Evolutionary conservation across 352 stramenopile species (phyloP).

Genomic region (Thraustotheca clavata): DNA sequence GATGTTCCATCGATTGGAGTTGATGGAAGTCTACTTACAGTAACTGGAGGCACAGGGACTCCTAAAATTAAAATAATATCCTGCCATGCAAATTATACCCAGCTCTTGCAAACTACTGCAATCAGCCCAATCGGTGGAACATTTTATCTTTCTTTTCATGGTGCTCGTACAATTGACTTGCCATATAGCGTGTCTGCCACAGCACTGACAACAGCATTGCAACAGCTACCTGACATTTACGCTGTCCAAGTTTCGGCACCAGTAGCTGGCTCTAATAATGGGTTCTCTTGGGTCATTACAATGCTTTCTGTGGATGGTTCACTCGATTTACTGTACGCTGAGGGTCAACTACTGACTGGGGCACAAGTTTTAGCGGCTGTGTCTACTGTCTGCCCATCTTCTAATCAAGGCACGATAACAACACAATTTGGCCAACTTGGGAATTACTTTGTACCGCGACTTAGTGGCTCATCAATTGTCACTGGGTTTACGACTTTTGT

Average conservation of each 20-base stretch:
- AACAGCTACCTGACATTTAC: constrained; percentile 66
- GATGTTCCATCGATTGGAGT: constrained; percentile 46
- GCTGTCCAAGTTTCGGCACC: constrained; percentile 43
- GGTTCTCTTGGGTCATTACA: constrained; percentile 79
- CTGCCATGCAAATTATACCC: constrained; percentile 78
- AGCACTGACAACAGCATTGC: constrained; percentile 48
- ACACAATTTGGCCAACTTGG: constrained; percentile 46
- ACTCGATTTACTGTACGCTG: constrained; percentile 60
- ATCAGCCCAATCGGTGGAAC: constrained; percentile 53
- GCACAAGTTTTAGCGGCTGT: constrained; percentile 36
- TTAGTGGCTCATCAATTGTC: constrained; percentile 42
- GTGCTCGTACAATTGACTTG: constrained; percentile 62
- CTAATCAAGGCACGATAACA: constrained; percentile 28
- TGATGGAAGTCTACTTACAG: constrained; percentile 44
- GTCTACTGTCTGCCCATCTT: constrained; percentile 33
- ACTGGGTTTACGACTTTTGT: constrained; percentile 55
- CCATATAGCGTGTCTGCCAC: constrained; percentile 44
- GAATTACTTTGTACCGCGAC: constrained; percentile 54
- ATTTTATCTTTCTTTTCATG: constrained; percentile 78
- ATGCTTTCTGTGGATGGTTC: constrained; percentile 60
- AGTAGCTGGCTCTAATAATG: constrained; percentile 34
- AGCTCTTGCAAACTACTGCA: constrained; percentile 52
- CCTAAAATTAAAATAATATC: constrained; percentile 69
- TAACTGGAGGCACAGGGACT: constrained; percentile 22
- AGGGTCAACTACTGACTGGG: constrained; percentile 69